Evolutionary conservation across 2,329 filamentous ascomycete species (phyloP).

Genomic region (Pseudogymnoascus destructans): DNA sequence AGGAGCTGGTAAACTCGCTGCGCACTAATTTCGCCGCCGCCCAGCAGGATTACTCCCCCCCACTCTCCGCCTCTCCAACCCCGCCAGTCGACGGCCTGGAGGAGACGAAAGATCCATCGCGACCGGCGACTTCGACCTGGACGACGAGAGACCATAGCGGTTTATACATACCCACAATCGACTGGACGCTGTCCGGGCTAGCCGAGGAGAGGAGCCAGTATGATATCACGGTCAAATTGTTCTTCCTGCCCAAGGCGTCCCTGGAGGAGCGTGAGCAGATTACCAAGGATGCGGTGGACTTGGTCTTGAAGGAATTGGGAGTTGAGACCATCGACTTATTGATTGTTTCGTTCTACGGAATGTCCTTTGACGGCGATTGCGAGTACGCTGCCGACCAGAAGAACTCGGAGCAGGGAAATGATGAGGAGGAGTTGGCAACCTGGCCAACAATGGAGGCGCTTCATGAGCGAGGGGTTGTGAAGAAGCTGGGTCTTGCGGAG

Average conservation of each 20-base stretch:
- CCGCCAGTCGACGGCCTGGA: conserved; percentile 23
- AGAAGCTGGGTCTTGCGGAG: conserved; percentile 73
- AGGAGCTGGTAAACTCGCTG: conserved; percentile 81
- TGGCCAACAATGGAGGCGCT: conserved; percentile 64
- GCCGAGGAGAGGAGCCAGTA: conserved; percentile 74
- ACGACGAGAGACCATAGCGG: conserved; percentile 47
- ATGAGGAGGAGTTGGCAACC: conserved; percentile 54
- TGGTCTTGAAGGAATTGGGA: conserved; percentile 70
- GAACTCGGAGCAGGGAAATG: conserved; percentile 48
- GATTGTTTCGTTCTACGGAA: conserved; percentile 83
- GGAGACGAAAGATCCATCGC: conserved; percentile 21
- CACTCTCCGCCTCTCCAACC: conserved; percentile 24
- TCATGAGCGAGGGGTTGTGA: conserved; percentile 56
- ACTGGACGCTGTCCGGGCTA: conserved; percentile 57
- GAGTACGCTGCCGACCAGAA: conserved; percentile 59
- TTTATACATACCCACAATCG: conserved; percentile 66
- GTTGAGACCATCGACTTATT: conserved; percentile 70
- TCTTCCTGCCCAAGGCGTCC: conserved; percentile 68
- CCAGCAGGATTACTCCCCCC: conserved; percentile 44
- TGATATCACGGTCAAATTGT: conserved; percentile 90
- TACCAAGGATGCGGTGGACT: conserved; percentile 61
- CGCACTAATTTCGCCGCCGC: conserved; percentile 69
- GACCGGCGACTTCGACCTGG: conserved; percentile 40
- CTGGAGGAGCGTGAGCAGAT: conserved; percentile 53
- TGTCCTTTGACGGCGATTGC: conserved; percentile 87